Evolutionary conservation across 2,329 filamentous ascomycete species (phyloP).

Genomic region (Colletotrichum phormii): DNA sequence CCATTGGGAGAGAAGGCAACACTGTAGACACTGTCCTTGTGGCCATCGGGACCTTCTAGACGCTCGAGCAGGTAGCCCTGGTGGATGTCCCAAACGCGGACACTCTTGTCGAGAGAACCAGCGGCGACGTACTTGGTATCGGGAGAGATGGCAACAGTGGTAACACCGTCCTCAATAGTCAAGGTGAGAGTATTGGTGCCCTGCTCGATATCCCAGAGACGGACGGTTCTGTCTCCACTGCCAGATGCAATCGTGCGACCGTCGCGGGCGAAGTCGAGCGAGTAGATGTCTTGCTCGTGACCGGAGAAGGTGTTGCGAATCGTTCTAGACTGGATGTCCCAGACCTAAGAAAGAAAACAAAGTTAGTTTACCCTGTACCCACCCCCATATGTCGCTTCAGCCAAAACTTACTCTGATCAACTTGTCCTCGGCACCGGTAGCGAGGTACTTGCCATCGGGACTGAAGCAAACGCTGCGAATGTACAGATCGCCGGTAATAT

Average conservation of each 20-base stretch:
- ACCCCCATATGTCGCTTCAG: not conserved
- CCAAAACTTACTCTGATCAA: slow-evolving; percentile 81
- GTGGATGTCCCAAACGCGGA: slow-evolving; percentile 94
- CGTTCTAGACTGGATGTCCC: slow-evolving; percentile 86
- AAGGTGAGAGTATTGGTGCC: slow-evolving; percentile 86
- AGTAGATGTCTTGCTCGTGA: slow-evolving; percentile 99
- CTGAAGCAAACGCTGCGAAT: slow-evolving; percentile 99
- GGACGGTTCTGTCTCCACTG: slow-evolving; percentile 92
- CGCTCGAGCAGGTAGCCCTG: slow-evolving; percentile 89
- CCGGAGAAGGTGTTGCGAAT: slow-evolving; percentile 96
- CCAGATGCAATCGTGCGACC: slow-evolving; percentile 95
- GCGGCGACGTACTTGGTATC: slow-evolving; percentile 95
- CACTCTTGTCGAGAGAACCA: slow-evolving; percentile 96
- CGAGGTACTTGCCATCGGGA: slow-evolving; percentile 91
- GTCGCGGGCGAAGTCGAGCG: slow-evolving; percentile 92
- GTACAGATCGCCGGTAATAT: slow-evolving; percentile 92
- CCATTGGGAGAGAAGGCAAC: slow-evolving; percentile 96
- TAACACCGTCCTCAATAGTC: slow-evolving; percentile 95
- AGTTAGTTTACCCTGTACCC: slow-evolving; percentile 2
- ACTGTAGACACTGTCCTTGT: slow-evolving; percentile 97
- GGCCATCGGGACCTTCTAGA: slow-evolving; percentile 90
- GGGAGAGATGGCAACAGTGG: slow-evolving; percentile 96
- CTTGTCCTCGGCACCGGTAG: slow-evolving; percentile 97
- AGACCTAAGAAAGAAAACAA: slow-evolving; percentile 71
- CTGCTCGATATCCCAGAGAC: slow-evolving; percentile 94